A percentile compares a stretch with the other conserved stretches of the same genome.
Conservation (phyloP, 192 early-diverging fungal genomes). For the Podila epicladia region DNA sequence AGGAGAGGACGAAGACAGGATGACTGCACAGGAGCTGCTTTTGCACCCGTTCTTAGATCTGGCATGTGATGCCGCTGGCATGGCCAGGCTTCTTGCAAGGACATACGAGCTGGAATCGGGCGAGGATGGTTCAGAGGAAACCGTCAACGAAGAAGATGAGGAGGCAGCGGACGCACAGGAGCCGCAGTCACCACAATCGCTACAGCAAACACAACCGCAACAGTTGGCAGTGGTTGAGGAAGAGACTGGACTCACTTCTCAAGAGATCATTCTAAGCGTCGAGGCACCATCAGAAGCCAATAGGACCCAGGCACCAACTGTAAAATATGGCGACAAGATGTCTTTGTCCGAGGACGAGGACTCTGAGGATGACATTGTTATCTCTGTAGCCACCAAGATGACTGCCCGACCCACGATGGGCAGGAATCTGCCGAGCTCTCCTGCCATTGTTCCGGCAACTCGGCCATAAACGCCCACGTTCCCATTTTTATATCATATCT, state of each 20-base stretch:
- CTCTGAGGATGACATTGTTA: background rate
- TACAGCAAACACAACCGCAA: background rate
- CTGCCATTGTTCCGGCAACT: background rate
- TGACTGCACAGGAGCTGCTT: conserved; percentile 27
- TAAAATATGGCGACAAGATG: background rate
- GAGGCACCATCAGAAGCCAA: background rate
- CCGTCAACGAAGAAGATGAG: conserved; percentile 5
- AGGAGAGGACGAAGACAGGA: conserved; percentile 28
- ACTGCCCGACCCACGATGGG: background rate
- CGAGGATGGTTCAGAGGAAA: background rate
- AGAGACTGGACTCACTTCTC: background rate
- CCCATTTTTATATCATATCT: too few species aligned
- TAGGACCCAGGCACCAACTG: background rate
- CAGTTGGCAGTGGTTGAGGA: background rate
- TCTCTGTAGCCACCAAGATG: background rate
- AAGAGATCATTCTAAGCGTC: background rate
- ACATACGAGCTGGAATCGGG: conserved; percentile 39
- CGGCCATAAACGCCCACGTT: background rate
- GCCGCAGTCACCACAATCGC: background rate
- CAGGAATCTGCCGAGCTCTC: background rate
- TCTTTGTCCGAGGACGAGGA: background rate
- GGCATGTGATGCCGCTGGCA: conserved; percentile 25
- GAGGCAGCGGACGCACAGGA: conserved; percentile 7
- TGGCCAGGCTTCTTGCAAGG: conserved; percentile 20
- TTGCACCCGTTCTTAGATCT: conserved; percentile 35